Evolutionary conservation across 768 basidiomycete species (phyloP).

Genomic region (Mycena filopes): DNA sequence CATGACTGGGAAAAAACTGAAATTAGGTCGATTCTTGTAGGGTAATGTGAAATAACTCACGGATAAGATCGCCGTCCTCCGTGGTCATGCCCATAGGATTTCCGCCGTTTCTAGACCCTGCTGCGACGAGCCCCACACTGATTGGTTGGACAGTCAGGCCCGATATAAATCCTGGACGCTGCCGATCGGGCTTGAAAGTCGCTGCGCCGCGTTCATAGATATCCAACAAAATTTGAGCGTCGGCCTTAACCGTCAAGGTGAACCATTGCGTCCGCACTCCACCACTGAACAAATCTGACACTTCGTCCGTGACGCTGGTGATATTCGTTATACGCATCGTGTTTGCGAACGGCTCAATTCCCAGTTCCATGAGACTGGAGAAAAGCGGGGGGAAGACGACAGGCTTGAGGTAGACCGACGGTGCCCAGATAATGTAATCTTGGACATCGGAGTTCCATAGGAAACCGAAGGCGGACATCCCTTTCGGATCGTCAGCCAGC

Average conservation of each 20-base stretch:
- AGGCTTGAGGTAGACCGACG: conserved; percentile 16
- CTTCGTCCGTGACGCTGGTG: conserved; percentile 1
- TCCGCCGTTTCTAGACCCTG: conserved; percentile 15
- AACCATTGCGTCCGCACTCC: conserved; percentile 25
- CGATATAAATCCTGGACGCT: conserved; percentile 4
- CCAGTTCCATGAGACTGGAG: conserved; percentile 11
- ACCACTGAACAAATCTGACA: not conserved
- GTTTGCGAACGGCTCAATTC: conserved; percentile 3
- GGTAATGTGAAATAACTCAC: conserved; percentile 6
- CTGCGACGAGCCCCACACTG: conserved; percentile 17
- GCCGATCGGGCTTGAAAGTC: conserved; percentile 1
- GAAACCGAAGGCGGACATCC: conserved; percentile 18
- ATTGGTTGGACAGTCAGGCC: conserved; percentile 27
- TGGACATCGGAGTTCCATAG: conserved; percentile 9
- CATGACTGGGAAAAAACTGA: not conserved
- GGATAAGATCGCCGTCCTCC: conserved; percentile 25
- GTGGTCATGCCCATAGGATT: conserved; percentile 22
- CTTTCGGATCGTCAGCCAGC: conserved; percentile 13
- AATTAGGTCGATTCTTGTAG: not conserved
- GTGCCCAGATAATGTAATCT: conserved; percentile 26
- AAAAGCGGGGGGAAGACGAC: conserved; percentile 18
- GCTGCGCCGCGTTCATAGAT: conserved; percentile 18
- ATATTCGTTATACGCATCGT: conserved; percentile 10
- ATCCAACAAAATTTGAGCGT: conserved; percentile 20
- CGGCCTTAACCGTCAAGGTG: conserved; percentile 19